phyloP scores from a whole-genome alignment of 176 grass and related monocot genomes.

The Olyra latifolia region DNA sequence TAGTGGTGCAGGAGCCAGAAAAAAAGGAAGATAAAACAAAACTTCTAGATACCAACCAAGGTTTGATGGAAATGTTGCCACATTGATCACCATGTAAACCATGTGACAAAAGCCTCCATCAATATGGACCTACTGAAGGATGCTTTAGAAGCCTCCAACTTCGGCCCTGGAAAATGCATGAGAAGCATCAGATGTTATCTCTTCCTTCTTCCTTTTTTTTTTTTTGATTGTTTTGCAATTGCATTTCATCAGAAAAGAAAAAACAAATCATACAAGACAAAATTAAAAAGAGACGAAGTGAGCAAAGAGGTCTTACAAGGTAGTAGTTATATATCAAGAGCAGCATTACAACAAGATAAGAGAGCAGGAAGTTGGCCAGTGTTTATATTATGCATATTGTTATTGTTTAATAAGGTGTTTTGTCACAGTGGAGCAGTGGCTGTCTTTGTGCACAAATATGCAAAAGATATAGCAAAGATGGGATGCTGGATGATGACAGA shows the following conservation, averaged over 20 bases:
- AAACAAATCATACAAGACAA: constrained; percentile 6
- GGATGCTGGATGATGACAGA: not conserved
- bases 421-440: not conserved
- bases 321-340: constrained; percentile 13
- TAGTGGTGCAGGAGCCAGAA: constrained; percentile 12
- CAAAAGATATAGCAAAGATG: not conserved
- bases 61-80: constrained; percentile 65
- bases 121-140: constrained; percentile 63
- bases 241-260: constrained; percentile 24
- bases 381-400: not conserved
- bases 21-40: constrained; percentile 18
- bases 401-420: constrained; percentile 3
- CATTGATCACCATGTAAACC: constrained; percentile 57
- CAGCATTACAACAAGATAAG: not conserved
- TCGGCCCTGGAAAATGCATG: constrained; percentile 70
- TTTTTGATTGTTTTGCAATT: constrained; percentile 4
- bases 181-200: constrained; percentile 47
- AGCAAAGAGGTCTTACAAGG: constrained; percentile 9
- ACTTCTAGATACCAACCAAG: constrained; percentile 41
- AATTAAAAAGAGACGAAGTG: not conserved
- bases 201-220: constrained; percentile 7
- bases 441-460: not conserved
- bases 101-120: constrained; percentile 62
- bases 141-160: constrained; percentile 73
- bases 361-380: not conserved